Evolutionary conservation across 108 stramenopile genomes (phyloP).

Genomic region (Skeletonema menzelii): DNA sequence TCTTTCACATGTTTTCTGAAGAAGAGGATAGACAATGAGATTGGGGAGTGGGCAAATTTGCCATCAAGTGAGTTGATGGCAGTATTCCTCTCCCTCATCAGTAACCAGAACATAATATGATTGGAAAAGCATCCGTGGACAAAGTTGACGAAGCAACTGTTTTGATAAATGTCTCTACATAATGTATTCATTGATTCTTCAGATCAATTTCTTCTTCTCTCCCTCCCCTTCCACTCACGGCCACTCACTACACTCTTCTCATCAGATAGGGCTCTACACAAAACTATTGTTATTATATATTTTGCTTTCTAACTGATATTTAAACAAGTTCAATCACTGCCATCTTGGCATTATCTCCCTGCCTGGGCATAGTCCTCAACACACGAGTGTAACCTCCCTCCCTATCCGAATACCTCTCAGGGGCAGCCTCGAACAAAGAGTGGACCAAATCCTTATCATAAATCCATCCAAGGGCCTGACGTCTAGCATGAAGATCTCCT

Average conservation of each 20-base stretch:
- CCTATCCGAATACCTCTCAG: slow-evolving; percentile 88
- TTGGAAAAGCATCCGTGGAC: not conserved
- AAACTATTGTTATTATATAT: slow-evolving; percentile 5
- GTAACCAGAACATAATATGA: not conserved
- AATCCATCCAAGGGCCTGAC: slow-evolving; percentile 93
- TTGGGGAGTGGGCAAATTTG: not conserved
- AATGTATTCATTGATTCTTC: slow-evolving; percentile 1
- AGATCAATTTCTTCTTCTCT: not conserved
- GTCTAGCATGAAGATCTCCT: slow-evolving; percentile 92
- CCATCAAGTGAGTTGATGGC: not conserved
- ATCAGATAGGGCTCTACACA: not conserved
- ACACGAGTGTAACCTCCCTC: slow-evolving; percentile 95
- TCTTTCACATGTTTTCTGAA: not conserved
- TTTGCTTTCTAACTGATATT: slow-evolving; percentile 26
- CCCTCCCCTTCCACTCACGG: not conserved
- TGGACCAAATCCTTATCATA: slow-evolving; percentile 97
- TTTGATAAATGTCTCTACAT: not conserved
- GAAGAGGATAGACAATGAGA: not conserved
- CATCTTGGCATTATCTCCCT: slow-evolving; percentile 98
- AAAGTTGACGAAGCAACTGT: not conserved
- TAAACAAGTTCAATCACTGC: slow-evolving; percentile 95
- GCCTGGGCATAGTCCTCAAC: slow-evolving; percentile 89
- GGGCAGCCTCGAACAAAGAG: slow-evolving; percentile 92
- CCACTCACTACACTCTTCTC: no score
- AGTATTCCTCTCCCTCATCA: not conserved